Evolutionary conservation across 345 rosid genomes (phyloP).

Genomic region (Rhodamnia argentea): DNA sequence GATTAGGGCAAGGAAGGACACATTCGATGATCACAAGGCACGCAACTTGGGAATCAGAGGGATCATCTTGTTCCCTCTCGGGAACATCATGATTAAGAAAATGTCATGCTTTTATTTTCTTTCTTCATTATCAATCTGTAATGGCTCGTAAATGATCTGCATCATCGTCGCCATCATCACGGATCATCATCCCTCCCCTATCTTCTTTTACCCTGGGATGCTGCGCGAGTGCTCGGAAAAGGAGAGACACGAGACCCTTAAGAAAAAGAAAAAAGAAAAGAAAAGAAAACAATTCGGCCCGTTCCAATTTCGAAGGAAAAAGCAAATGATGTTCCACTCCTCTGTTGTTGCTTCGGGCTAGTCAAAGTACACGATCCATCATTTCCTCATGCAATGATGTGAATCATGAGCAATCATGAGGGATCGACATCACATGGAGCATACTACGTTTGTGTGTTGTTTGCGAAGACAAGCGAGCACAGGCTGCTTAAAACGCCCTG

Average conservation of each 20-base stretch:
- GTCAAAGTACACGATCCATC: not conserved
- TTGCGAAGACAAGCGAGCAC: not conserved
- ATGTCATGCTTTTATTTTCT: not conserved
- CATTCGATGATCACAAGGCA: not conserved
- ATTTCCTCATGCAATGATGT: not conserved
- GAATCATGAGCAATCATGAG: not conserved
- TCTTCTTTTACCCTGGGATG: conserved; percentile 26
- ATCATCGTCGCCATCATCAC: conserved; percentile 10
- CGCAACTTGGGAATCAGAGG: not conserved
- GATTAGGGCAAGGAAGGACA: not conserved
- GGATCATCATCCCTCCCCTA: not conserved
- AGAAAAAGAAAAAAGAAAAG: not conserved
- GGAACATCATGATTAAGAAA: not conserved
- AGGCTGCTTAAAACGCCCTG: too few relatives aligned
- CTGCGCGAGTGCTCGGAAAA: conserved; percentile 13
- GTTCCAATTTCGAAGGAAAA: not conserved
- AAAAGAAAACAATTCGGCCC: not conserved
- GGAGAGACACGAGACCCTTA: conserved; percentile 13
- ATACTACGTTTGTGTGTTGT: not conserved
- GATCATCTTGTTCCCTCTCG: not conserved
- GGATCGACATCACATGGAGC: not conserved
- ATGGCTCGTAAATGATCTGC: conserved; percentile 10
- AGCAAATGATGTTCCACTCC: not conserved
- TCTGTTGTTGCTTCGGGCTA: not conserved
- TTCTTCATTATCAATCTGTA: conserved; percentile 13